Conservation (phyloP, 2,329 filamentous ascomycete species). For the Venturia effusa region DNA sequence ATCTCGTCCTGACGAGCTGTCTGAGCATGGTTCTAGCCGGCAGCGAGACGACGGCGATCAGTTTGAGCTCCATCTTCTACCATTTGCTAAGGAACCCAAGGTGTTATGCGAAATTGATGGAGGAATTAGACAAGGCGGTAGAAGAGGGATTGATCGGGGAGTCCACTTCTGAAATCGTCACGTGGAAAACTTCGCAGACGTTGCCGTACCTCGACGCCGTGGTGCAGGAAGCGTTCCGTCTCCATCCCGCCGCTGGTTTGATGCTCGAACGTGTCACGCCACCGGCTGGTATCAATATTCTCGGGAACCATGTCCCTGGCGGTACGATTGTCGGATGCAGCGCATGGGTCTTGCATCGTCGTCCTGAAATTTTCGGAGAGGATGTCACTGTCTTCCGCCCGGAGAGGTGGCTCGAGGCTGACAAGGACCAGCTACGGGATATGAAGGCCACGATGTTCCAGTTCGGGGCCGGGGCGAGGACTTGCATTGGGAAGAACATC, state of each 20-base stretch:
- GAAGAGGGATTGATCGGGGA: conserved; percentile 35
- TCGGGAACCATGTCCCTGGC: conserved; percentile 50
- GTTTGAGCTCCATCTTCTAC: conserved; percentile 59
- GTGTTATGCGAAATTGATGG: conserved; percentile 43
- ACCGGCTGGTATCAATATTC: conserved; percentile 49
- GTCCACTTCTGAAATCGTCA: conserved; percentile 46
- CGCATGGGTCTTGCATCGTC: conserved; percentile 63
- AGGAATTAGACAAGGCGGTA: conserved; percentile 52
- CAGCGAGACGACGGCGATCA: conserved; percentile 70
- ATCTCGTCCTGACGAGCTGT: conserved; percentile 58
- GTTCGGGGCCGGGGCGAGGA: conserved; percentile 60
- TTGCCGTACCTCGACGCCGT: conserved; percentile 68
- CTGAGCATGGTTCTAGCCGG: conserved; percentile 65
- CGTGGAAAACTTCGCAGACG: conserved; percentile 57
- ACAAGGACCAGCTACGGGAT: conserved; percentile 47
- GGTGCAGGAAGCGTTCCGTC: conserved; percentile 66
- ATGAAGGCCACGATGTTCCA: conserved; percentile 64
- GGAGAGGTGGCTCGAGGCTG: conserved; percentile 51
- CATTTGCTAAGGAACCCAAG: conserved; percentile 54
- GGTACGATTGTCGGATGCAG: conserved; percentile 67
- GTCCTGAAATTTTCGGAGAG: conserved; percentile 54
- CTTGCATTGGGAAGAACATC: conserved; percentile 52
- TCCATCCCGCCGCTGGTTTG: conserved; percentile 64
- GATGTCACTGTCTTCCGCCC: conserved; percentile 57
- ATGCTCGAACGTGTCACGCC: conserved; percentile 66